These are phyloP conservation scores for Chamaecrista fasciculata DNA, from an alignment of 306 rosid species.

Conservation along the genomic window DNA sequence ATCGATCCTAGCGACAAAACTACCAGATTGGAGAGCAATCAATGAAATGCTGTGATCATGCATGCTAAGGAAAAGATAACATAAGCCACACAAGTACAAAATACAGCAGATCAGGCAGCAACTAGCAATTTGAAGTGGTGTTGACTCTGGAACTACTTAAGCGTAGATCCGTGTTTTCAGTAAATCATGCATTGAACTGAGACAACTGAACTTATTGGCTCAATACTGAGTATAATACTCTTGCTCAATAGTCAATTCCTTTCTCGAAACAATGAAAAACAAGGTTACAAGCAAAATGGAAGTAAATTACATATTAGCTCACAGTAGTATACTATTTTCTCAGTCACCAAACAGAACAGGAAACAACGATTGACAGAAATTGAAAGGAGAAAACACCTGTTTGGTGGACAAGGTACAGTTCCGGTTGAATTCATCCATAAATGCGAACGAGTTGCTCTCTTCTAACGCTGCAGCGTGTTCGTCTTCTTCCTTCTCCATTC, in stretches of 20 bases:
- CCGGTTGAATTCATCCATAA: slow-evolving; percentile 83
- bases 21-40: neutral
- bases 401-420: slow-evolving; percentile 78
- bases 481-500: slow-evolving; percentile 73
- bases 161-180: slow-evolving; percentile 20
- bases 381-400: slow-evolving; percentile 50
- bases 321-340: neutral
- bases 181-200: neutral
- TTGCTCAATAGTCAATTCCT: neutral
- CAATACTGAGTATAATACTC: neutral
- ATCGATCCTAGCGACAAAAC: neutral
- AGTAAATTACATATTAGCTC: neutral
- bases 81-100: neutral
- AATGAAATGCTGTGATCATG: neutral
- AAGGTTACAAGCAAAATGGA: neutral
- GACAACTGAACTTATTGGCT: neutral
- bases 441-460: slow-evolving; percentile 44
- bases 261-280: neutral
- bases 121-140: neutral
- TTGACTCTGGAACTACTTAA: neutral
- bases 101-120: neutral
- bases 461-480: slow-evolving; percentile 46
- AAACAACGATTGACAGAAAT: neutral
- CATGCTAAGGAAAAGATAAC: slow-evolving; percentile 1
- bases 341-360: neutral